These are phyloP conservation scores for Prunus padus DNA, from an alignment of 306 rosid species.

Conservation along the genomic window DNA sequence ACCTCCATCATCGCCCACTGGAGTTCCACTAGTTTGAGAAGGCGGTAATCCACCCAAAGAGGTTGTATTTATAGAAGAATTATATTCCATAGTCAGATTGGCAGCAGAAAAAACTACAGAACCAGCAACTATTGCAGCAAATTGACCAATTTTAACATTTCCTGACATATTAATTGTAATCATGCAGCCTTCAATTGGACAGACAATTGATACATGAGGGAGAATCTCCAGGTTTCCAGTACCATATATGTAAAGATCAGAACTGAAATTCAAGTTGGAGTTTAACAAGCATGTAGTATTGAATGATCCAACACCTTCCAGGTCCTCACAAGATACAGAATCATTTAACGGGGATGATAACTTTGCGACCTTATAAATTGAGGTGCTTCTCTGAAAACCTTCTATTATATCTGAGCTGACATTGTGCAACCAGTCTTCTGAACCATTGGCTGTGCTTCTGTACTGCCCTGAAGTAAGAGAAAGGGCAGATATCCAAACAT, in stretches of 20 bases:
- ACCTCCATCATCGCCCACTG: constrained; percentile 79
- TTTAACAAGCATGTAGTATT: constrained; percentile 87
- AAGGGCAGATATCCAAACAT: constrained; percentile 42
- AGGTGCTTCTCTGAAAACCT: constrained; percentile 33
- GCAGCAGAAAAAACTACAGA: constrained; percentile 76
- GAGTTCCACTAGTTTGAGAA: constrained; percentile 97
- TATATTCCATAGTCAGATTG: constrained; percentile 66
- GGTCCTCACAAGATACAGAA: constrained; percentile 73
- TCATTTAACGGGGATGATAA: constrained; percentile 36
- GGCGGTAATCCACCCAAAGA: constrained; percentile 92
- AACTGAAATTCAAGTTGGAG: constrained; percentile 55
- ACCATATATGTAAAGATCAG: constrained; percentile 67
- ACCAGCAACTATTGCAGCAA: constrained; percentile 73
- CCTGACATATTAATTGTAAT: constrained; percentile 81
- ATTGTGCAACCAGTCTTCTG: constrained; percentile 38
- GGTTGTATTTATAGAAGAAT: constrained; percentile 71
- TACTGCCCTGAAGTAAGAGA: constrained; percentile 44
- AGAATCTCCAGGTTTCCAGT: constrained; percentile 93
- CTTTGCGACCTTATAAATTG: constrained; percentile 28
- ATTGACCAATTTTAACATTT: constrained; percentile 78
- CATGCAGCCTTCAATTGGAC: constrained; percentile 76
- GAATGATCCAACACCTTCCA: constrained; percentile 93
- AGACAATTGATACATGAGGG: constrained; percentile 65
- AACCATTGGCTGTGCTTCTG: constrained; percentile 34
- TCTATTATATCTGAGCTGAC: constrained; percentile 35